Evolutionary conservation across 2,329 filamentous ascomycete genomes (phyloP).

Genomic region (Pseudomassariella vexata): DNA sequence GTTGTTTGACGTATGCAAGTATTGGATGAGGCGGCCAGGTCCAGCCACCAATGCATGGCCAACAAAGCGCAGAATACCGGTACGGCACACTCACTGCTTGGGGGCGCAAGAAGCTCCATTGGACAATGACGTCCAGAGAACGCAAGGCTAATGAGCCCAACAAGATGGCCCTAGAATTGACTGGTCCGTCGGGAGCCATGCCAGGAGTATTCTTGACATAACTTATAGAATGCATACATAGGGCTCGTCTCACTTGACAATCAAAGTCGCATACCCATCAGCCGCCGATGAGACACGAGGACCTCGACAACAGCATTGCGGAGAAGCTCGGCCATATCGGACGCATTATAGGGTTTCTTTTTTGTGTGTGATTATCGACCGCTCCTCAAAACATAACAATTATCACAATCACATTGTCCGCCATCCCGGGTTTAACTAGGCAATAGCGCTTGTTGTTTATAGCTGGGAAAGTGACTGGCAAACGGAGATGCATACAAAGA

Average conservation of each 20-base stretch:
- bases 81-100: constrained; percentile 3
- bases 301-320: no score
- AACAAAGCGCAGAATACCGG: constrained; percentile 16
- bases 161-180: constrained; percentile 19
- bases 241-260: constrained; percentile 24
- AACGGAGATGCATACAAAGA: constrained; percentile 18
- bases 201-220: constrained; percentile 10
- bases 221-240: constrained; percentile 18
- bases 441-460: constrained; percentile 17
- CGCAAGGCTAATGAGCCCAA: constrained; percentile 22
- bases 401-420: constrained; percentile 6
- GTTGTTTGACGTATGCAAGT: no score
- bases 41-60: constrained; percentile 26
- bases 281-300: constrained; percentile 1
- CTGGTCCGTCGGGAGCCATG: constrained; percentile 18
- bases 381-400: constrained; percentile 3
- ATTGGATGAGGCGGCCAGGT: constrained; percentile 20
- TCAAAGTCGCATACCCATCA: constrained; percentile 14
- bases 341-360: constrained; percentile 6
- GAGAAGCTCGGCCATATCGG: constrained; percentile 9
- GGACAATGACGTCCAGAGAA: constrained; percentile 13
- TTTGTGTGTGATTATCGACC: constrained; percentile 5
- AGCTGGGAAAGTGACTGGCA: constrained; percentile 11
- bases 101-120: constrained; percentile 9
- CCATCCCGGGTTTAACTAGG: constrained; percentile 6